Base-by-base conservation (phyloP, 495 filamentous ascomycete genomes). In the Aspergillus haitiensis region DNA sequence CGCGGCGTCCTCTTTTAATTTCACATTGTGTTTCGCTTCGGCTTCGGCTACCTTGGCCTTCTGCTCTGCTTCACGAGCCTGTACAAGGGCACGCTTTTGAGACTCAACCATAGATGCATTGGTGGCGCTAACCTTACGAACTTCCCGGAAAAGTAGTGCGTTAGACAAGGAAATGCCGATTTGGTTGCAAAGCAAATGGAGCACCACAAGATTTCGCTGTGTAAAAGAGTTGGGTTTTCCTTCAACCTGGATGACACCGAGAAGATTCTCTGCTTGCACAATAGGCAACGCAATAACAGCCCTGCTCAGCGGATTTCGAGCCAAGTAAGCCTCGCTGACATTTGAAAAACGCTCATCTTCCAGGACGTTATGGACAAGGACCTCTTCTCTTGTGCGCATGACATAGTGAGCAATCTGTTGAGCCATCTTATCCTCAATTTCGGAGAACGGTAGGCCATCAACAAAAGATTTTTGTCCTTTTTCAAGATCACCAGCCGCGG, bases 151-250 rank as follows among this genome's bases (percentile, higher is more conserved):
- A 5, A 93, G 84, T 55, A 94, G 75, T 1, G 92, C 91, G 67
- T 95, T 96, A 34, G 89, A 90, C 59, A 93, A 84, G 32, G 91
- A 94, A 63, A 95, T 95, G 15, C 89, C 86, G 48, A 96, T 90
- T 67, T 96, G 92, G 64, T 93, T 93, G 67, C 91, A 91, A 7
- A 97, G 83, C 40, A 97, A 77, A 72, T 91, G 89, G 9, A 96
- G 78, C 0, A 97, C 87, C 13, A 89, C 92, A 35, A 93, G 82
- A 56, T 93, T 96, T 1, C 92, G 83, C 65, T 96, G 91, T 1
- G 92, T 95, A 66, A 96, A 94, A 15, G 87, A 90, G 34, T 90
- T 89, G 0, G 90, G 86, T 50, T 90, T 84, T 9, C 91, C 92
- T 73, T 96, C 89, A 40, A 96, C 82, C 64, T 96, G 94, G 7